These are phyloP conservation scores for Suillus decipiens DNA, from an alignment of 768 basidiomycete genomes.

Conservation along the genomic window DNA sequence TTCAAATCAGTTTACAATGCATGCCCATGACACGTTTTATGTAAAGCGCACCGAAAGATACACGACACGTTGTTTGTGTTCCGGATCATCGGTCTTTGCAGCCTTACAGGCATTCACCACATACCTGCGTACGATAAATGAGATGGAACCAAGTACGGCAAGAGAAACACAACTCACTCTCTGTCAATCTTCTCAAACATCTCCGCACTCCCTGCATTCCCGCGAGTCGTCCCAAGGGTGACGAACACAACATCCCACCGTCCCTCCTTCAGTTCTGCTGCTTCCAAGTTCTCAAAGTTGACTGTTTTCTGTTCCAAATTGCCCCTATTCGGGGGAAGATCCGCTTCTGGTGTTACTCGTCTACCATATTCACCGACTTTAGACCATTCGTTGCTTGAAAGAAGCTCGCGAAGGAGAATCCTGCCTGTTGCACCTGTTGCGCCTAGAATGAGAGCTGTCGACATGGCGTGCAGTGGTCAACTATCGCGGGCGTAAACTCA, in stretches of 20 bases:
- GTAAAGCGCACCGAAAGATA: constrained; percentile 63
- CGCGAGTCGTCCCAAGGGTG: constrained; percentile 69
- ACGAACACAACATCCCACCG: constrained; percentile 80
- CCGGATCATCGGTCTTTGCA: constrained; percentile 51
- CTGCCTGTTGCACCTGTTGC: constrained; percentile 73
- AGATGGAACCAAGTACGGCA: background rate
- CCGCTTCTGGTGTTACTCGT: constrained; percentile 48
- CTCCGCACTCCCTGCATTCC: constrained; percentile 59
- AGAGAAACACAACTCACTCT: constrained; percentile 48
- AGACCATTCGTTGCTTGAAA: constrained; percentile 54
- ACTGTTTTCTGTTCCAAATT: constrained; percentile 71
- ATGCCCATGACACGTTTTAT: background rate
- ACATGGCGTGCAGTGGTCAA: background rate
- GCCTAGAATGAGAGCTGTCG: constrained; percentile 66
- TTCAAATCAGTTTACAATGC: background rate
- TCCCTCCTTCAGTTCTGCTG: constrained; percentile 49
- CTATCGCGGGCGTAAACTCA: background rate
- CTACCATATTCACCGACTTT: constrained; percentile 74
- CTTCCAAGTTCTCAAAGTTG: constrained; percentile 67
- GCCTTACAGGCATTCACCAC: constrained; percentile 71
- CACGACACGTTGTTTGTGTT: constrained; percentile 57
- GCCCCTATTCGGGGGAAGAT: constrained; percentile 39
- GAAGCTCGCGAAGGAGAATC: constrained; percentile 59
- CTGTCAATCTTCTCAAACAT: constrained; percentile 78
- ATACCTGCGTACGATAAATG: constrained; percentile 45